Evolutionary conservation across 345 rosid genomes (phyloP).

Genomic region (Aquilaria malaccensis): DNA sequence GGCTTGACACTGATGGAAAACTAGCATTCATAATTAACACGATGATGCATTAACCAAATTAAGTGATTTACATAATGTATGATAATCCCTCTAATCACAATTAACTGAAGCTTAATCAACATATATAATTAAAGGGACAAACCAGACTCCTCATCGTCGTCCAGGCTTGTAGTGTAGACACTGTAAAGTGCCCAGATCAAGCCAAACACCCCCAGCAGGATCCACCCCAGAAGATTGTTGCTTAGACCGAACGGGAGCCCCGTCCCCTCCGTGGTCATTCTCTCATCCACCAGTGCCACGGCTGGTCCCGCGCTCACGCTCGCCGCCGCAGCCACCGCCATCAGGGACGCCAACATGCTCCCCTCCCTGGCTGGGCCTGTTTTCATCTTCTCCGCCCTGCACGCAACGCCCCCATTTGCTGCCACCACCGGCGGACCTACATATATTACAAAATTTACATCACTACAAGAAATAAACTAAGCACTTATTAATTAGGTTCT

Average conservation of each 20-base stretch:
- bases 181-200: constrained; percentile 57
- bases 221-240: constrained; percentile 67
- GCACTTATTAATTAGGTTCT: not conserved
- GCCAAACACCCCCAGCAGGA: constrained; percentile 50
- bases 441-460: not conserved
- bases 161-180: constrained; percentile 39
- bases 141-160: constrained; percentile 67
- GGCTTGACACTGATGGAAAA: constrained; percentile 12
- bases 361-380: not conserved
- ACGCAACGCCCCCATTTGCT: constrained; percentile 21
- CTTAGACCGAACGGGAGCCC: constrained; percentile 67
- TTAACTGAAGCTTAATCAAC: too few relatives aligned
- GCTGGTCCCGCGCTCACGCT: constrained; percentile 29
- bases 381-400: constrained; percentile 19
- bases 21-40: not conserved
- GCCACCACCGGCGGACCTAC: constrained; percentile 36
- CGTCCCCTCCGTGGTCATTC: constrained; percentile 57
- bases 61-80: not conserved
- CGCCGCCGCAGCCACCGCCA: constrained; percentile 32
- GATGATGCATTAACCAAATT: not conserved
- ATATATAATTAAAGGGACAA: constrained; percentile 36
- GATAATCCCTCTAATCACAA: not conserved
- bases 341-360: constrained; percentile 23
- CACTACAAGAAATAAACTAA: not conserved
- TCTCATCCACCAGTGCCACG: constrained; percentile 60